A percentile compares a stretch with the other conserved stretches of the same genome.
phyloP scores from a whole-genome alignment of 495 filamentous ascomycete genomes.

The Sphaerosporella brunnea region DNA sequence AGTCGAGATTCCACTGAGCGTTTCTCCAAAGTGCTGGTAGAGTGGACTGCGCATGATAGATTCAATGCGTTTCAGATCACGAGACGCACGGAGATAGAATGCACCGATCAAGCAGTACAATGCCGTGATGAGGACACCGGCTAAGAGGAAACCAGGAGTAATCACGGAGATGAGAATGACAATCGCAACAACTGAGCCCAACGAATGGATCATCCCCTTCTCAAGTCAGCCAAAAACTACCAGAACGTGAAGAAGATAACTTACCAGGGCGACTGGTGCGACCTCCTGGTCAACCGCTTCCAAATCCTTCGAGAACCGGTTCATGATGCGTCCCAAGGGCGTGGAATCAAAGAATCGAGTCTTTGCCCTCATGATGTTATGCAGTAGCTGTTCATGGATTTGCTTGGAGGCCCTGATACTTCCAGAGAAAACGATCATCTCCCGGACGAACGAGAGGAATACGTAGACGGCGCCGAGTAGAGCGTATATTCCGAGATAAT shows the following conservation, averaged over 20 bases:
- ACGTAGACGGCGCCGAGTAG: slow-evolving; percentile 59
- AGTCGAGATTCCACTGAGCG: slow-evolving; percentile 84
- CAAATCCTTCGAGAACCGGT: slow-evolving; percentile 93
- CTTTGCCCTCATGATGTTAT: slow-evolving; percentile 65
- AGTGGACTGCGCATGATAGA: slow-evolving; percentile 87
- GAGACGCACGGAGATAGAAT: slow-evolving; percentile 79
- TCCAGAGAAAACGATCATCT: slow-evolving; percentile 79
- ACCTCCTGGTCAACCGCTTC: slow-evolving; percentile 94
- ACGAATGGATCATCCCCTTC: slow-evolving; percentile 44
- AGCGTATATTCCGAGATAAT: slow-evolving; percentile 73
- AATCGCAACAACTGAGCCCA: slow-evolving; percentile 68
- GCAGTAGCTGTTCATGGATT: slow-evolving; percentile 65
- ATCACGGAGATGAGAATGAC: slow-evolving; percentile 81
- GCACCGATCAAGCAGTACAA: slow-evolving; percentile 68
- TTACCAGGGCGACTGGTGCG: slow-evolving; percentile 59
- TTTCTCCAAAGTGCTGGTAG: slow-evolving; percentile 97
- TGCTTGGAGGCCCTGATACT: slow-evolving; percentile 74
- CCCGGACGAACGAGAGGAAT: slow-evolving; percentile 54
- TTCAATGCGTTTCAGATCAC: slow-evolving; percentile 86
- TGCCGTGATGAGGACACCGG: slow-evolving; percentile 66
- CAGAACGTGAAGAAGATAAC: not conserved
- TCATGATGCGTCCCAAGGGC: slow-evolving; percentile 92
- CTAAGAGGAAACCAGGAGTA: slow-evolving; percentile 79
- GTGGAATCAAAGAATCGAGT: slow-evolving; percentile 98
- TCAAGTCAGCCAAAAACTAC: not conserved